Percentiles rank a stretch among this genome's conserved stretches.
phyloP scores from a whole-genome alignment of 257 asterid genomes.

The Scutellaria baicalensis region DNA sequence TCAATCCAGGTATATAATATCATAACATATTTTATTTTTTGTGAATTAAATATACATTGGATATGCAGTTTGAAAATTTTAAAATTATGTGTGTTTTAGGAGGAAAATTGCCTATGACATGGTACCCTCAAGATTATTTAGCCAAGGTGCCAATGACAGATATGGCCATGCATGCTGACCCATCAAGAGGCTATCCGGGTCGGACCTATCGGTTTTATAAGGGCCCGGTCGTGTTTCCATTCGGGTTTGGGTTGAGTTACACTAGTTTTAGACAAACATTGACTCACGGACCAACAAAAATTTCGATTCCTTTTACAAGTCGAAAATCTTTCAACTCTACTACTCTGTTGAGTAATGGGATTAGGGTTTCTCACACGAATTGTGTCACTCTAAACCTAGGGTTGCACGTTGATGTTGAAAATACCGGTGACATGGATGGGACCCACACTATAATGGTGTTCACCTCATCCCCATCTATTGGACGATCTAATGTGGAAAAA shows the following conservation, averaged over 20 bases:
- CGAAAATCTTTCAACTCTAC: constrained; percentile 24
- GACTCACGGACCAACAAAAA: constrained; percentile 42
- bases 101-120: constrained; percentile 84
- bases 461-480: constrained; percentile 23
- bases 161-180: constrained; percentile 77
- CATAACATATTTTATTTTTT: too few relatives aligned
- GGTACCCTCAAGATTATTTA: constrained; percentile 78
- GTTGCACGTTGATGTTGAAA: constrained; percentile 57
- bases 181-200: constrained; percentile 75
- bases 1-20: constrained; percentile 56
- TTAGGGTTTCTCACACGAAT: constrained; percentile 53
- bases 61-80: too few relatives aligned
- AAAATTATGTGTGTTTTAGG: constrained; percentile 25
- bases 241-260: constrained; percentile 74
- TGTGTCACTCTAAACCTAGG: constrained; percentile 45
- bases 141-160: constrained; percentile 62
- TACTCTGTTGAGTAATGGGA: constrained; percentile 25
- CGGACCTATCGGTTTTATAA: constrained; percentile 76
- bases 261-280: constrained; percentile 43
- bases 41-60: too few relatives aligned
- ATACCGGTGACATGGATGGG: constrained; percentile 66
- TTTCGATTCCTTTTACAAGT: constrained; percentile 33
- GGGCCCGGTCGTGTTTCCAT: constrained; percentile 76
- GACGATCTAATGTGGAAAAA: constrained; percentile 22
- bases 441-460: constrained; percentile 57